Evolutionary conservation across 139 green algal genomes (phyloP), one percentile per base, ranked within the genome.

Genomic region (Volvox reticuliferus): DNA sequence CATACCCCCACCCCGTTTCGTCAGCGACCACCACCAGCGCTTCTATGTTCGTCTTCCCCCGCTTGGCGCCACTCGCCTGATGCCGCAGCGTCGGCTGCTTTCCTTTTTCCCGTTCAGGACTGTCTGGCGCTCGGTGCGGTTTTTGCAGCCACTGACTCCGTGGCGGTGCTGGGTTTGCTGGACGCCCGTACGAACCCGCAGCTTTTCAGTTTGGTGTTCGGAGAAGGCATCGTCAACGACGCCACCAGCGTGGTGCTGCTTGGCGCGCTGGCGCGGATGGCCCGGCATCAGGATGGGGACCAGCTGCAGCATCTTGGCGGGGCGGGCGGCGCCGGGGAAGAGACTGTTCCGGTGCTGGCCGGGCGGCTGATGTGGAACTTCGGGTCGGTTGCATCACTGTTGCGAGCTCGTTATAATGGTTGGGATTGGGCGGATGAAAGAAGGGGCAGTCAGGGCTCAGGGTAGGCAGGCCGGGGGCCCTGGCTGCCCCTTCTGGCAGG

Each of bases 161-260:
- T 99, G 71, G 97, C 97, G 18, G 96, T 96, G 26, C 95, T 99
- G 79, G 97, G 99, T 93, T 95, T 98, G 85, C 84, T 95, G 44
- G 86, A 94, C 71, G 67, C 77, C 17, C 61, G 96, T 12, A 37
- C 90, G 68, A 91, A 89, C 36, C 97, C 97, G 1, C 69, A 97
- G 37, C 96, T 99, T 26, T 98, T 98, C 95, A 94, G 89, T 24
- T 91, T 99, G 30, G 96, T 99, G 30, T 85, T 84, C 33, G 86
- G 86, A 24, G 75, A 90, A 88, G 98, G 97, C 0, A 97, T 99
- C 37, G 96, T 99, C 50, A 99, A 99, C 86, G 97, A 99, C 79
- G 97, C 97, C 61, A 97, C 96, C 37, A 94, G 93, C 20, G 94
- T 99, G 16, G 98, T 99, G 71, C 94, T 99, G 87, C 96, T 99